Conservation (phyloP, 106 monocot species). For the Apostasia shenzhenica region DNA sequence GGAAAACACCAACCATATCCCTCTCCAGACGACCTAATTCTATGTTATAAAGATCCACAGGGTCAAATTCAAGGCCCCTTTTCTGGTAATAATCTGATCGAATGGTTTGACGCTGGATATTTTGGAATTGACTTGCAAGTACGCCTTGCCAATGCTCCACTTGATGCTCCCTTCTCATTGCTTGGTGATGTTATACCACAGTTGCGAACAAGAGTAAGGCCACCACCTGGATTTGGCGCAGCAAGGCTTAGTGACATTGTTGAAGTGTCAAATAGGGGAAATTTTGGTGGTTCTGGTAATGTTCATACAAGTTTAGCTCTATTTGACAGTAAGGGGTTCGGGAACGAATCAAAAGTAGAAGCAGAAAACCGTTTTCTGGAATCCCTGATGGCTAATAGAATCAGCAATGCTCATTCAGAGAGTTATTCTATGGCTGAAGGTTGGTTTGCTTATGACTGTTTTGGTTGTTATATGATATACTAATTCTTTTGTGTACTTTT, state of each 20-base stretch:
- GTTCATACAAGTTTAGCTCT: constrained; percentile 23
- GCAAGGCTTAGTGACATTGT: constrained; percentile 33
- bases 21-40: constrained; percentile 65
- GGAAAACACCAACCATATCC: constrained; percentile 27
- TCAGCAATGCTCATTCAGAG: constrained; percentile 18
- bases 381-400: constrained; percentile 68
- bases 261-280: constrained; percentile 24
- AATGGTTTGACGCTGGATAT: constrained; percentile 94
- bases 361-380: constrained; percentile 79
- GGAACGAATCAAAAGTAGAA: constrained; percentile 33
- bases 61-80: constrained; percentile 97
- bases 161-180: constrained; percentile 56
- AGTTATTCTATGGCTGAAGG: constrained; percentile 42
- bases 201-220: constrained; percentile 59
- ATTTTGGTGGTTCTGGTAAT: constrained; percentile 13
- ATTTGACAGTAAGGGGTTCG: constrained; percentile 32
- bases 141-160: constrained; percentile 47
- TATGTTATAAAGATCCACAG: constrained; percentile 93
- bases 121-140: constrained; percentile 97
- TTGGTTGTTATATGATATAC: background rate
- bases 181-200: constrained; percentile 99
- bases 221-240: constrained; percentile 79
- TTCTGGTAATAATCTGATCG: constrained; percentile 82
- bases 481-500: constrained; percentile 6
- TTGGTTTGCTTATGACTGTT: constrained; percentile 10